Base-by-base conservation (phyloP, 768 basidiomycete species). In the Phaeolepiota aurea region DNA sequence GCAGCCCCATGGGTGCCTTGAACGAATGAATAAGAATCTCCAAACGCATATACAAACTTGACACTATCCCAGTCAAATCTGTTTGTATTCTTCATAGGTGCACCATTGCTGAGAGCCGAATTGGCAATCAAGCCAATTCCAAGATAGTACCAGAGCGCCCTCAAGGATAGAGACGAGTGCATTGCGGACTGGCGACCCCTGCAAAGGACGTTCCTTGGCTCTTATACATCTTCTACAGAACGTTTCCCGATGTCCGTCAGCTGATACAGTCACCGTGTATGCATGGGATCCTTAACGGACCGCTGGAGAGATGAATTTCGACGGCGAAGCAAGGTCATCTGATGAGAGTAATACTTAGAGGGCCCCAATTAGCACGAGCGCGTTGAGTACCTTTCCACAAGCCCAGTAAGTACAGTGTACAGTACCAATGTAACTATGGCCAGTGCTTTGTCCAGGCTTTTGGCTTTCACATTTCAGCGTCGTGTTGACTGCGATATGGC, bases 21-120 rank as follows among this genome's bases (percentile, higher is more conserved):
- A 0, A 77, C 71, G 43, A 75, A 76, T 0, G 74, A 68, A 46
- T 76, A 77, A 2, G 73, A 75, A 48, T 76, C 75, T 3, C 74
- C 75, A 45, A 77, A 77, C 4, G 71, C 71, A 46, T 74, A 72
- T 20, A 76, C 55, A 38, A 66, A 68, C 52, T 62, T 55, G 18
- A 66, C 65, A 3, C 47, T 41, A 31, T 67, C 52, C 71, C 73
- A 75, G 48, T 64, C 44, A 48, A 75, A 70, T 31, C 23, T 31
- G 12, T 20, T 14, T 11, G 18, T 19, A 15, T 15, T 9, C 19
- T 19, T 3, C 16, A 12, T 11, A 4, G 16, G 13, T 13, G 20
- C 12, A 15, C 16, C 15, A 3, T 12, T 11, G 11, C 13, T 12
- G 7, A 9, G 9, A 12, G 20, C 10, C 10, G 22, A 20, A 22